A percentile compares a stretch with the other conserved stretches of the same genome.
Evolutionary conservation across 192 early-diverging fungal genomes (phyloP).

Genomic region (Podila minutissima): DNA sequence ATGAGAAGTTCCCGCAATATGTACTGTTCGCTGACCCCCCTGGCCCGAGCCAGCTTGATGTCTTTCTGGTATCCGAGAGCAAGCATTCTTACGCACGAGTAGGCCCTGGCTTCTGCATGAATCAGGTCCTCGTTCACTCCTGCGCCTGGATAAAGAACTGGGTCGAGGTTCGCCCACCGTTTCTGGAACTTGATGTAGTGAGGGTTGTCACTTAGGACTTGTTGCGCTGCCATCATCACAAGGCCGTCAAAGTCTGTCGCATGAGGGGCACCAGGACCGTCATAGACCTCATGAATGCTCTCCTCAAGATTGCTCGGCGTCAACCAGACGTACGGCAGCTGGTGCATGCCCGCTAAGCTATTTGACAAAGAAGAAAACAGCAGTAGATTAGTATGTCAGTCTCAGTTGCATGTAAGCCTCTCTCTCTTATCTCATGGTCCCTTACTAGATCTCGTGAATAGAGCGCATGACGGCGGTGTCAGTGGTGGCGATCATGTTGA

Average conservation of each 20-base stretch:
- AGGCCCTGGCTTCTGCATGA: constrained; percentile 3
- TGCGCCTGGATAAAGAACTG: constrained; percentile 7
- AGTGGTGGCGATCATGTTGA: constrained; percentile 1
- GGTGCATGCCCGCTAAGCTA: neutral
- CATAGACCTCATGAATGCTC: neutral
- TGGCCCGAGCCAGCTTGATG: neutral
- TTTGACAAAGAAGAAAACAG: neutral
- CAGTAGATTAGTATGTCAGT: neutral
- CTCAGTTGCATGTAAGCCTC: too few relatives aligned
- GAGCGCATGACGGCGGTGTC: neutral
- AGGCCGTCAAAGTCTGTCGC: constrained; percentile 6
- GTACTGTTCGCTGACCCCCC: neutral
- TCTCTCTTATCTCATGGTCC: too few relatives aligned
- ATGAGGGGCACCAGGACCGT: neutral
- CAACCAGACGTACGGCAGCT: constrained; percentile 11
- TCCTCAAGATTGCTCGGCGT: neutral
- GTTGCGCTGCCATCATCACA: neutral
- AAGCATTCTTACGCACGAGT: constrained; percentile 3
- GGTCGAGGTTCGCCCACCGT: constrained; percentile 9
- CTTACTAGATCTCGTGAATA: constrained; percentile 2
- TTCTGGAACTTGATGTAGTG: neutral
- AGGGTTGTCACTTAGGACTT: neutral
- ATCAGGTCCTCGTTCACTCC: neutral
- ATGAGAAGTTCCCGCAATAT: neutral
- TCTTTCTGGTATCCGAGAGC: constrained; percentile 10